Conservation (phyloP, 345 rosid genomes). For the Theobroma cacao region DNA sequence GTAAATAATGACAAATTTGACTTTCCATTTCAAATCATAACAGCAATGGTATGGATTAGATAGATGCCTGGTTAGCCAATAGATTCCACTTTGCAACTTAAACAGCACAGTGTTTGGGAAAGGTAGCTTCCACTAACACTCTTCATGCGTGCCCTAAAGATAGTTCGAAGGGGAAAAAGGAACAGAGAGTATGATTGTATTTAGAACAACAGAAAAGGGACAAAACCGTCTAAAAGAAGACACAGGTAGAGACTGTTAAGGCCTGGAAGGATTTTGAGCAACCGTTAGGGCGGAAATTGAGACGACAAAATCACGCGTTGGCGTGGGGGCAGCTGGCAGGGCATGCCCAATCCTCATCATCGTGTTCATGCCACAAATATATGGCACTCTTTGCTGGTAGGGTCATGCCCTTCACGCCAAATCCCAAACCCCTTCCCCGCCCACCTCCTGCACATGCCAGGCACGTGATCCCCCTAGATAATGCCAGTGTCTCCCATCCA, state of each 20-base stretch:
- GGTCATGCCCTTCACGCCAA: constrained; percentile 30
- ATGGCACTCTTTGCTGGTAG: constrained; percentile 8
- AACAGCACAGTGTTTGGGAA: neutral
- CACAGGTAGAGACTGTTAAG: neutral
- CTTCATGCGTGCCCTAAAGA: neutral
- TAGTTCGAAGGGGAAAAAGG: neutral
- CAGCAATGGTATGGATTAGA: neutral
- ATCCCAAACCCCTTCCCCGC: neutral
- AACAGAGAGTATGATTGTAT: neutral
- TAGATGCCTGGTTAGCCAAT: neutral
- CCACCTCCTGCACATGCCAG: constrained; percentile 9
- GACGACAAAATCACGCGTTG: constrained; percentile 27
- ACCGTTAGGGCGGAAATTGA: constrained; percentile 17
- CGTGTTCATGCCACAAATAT: neutral
- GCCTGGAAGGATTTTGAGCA: neutral
- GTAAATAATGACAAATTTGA: too few relatives aligned
- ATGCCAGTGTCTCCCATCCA: neutral
- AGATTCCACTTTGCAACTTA: neutral
- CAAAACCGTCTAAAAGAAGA: neutral
- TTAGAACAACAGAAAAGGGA: neutral
- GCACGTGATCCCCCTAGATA: constrained; percentile 18
- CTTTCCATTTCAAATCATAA: too few relatives aligned
- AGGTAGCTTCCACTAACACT: neutral
- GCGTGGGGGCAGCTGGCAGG: constrained; percentile 7
- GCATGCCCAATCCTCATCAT: neutral